These are phyloP conservation scores for Alternaria conjuncta DNA, from an alignment of 2,329 filamentous ascomycete species.

Conservation along the genomic window DNA sequence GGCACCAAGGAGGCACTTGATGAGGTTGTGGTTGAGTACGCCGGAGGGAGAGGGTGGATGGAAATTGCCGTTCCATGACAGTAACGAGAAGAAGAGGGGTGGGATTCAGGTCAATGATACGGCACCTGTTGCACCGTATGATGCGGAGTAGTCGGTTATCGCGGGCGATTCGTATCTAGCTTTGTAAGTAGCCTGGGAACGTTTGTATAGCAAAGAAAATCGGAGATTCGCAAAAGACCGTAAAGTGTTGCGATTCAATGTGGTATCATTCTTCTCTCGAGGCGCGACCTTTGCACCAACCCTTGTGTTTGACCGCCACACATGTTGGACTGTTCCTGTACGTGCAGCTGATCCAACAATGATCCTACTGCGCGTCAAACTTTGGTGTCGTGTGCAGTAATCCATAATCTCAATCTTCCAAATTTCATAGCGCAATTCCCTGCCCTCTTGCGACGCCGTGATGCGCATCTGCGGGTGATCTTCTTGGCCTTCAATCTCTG, in stretches of 20 bases:
- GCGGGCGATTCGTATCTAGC: background rate
- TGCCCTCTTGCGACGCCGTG: background rate
- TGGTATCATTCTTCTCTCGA: constrained; percentile 38
- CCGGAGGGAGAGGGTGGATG: constrained; percentile 85
- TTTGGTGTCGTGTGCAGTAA: constrained; percentile 20
- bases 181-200: background rate
- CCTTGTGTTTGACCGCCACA: constrained; percentile 27
- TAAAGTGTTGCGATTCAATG: constrained; percentile 11
- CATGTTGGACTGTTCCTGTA: constrained; percentile 16
- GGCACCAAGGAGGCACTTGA: constrained; percentile 74
- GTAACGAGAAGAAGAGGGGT: constrained; percentile 81
- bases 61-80: constrained; percentile 83
- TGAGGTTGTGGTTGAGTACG: constrained; percentile 84
- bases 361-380: constrained; percentile 29
- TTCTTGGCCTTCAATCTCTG: constrained; percentile 6
- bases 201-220: background rate
- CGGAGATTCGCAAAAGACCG: background rate
- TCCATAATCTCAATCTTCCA: constrained; percentile 20
- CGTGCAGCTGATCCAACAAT: constrained; percentile 15
- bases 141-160: constrained; percentile 68
- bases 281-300: constrained; percentile 21
- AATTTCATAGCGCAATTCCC: constrained; percentile 5
- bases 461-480: constrained; percentile 1
- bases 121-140: constrained; percentile 74
- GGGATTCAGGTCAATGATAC: constrained; percentile 88